Evolutionary conservation across 2,329 filamentous ascomycete genomes (phyloP).

Genomic region (Geosmithia putterillii): DNA sequence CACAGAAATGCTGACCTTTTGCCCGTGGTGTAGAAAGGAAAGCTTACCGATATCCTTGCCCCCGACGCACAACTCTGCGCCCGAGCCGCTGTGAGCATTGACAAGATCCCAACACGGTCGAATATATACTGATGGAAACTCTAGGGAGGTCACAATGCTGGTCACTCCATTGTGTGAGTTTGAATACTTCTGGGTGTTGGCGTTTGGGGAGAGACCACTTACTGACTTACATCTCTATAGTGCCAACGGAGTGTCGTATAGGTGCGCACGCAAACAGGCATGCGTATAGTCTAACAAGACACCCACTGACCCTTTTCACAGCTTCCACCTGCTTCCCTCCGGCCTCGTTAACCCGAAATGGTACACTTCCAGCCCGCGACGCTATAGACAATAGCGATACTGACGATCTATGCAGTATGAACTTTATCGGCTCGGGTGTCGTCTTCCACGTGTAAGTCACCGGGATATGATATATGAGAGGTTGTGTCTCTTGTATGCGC

Average conservation of each 20-base stretch:
- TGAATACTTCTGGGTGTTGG: not conserved
- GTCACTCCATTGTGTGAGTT: constrained; percentile 7
- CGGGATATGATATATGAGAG: too few relatives aligned
- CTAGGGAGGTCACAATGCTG: constrained; percentile 7
- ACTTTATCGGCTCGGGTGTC: constrained; percentile 60
- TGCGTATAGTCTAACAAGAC: constrained; percentile 2
- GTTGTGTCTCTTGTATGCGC: too few relatives aligned
- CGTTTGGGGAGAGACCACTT: not conserved
- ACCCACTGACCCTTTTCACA: constrained; percentile 15
- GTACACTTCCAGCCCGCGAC: constrained; percentile 6
- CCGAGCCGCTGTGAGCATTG: constrained; percentile 3
- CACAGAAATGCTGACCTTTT: not conserved
- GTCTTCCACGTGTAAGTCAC: constrained; percentile 62
- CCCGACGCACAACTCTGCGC: constrained; percentile 5
- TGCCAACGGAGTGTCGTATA: constrained; percentile 20
- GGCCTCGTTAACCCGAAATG: constrained; percentile 59
- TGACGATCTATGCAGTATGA: constrained; percentile 29
- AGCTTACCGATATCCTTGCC: constrained; percentile 5
- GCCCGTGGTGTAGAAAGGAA: constrained; percentile 4
- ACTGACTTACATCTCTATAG: constrained; percentile 2
- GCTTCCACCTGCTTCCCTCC: constrained; percentile 52
- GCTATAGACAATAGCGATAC: not conserved
- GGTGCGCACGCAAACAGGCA: constrained; percentile 11
- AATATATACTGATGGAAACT: constrained; percentile 1
- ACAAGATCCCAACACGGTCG: not conserved